Percentiles rank a stretch among this genome's conserved stretches.
Evolutionary conservation across 495 filamentous ascomycete genomes (phyloP).

Genomic region (Penicillium tannophilum): DNA sequence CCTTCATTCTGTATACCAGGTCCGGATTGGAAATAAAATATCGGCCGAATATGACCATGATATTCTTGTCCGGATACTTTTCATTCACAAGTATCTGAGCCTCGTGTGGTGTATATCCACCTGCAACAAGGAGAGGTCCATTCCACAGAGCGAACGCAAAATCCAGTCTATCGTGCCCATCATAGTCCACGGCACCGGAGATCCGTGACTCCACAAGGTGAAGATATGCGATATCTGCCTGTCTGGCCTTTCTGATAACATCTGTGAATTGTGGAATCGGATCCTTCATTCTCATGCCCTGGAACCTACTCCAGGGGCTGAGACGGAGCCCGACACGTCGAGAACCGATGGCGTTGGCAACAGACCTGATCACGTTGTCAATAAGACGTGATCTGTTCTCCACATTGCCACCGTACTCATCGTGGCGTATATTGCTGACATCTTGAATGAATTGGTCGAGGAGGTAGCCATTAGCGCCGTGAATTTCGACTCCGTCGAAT

Average conservation of each 20-base stretch:
- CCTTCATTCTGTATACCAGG: constrained; percentile 60
- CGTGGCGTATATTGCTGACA: constrained; percentile 61
- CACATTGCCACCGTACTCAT: constrained; percentile 68
- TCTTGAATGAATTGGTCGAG: constrained; percentile 75
- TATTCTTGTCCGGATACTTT: constrained; percentile 53
- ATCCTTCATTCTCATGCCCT: constrained; percentile 70
- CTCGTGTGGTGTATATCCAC: constrained; percentile 52
- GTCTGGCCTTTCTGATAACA: no score
- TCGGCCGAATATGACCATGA: constrained; percentile 61
- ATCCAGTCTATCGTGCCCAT: constrained; percentile 48
- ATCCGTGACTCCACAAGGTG: constrained; percentile 65
- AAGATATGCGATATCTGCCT: constrained; percentile 54
- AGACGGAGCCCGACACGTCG: constrained; percentile 58
- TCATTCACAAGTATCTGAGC: constrained; percentile 55
- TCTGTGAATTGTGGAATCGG: constrained; percentile 59
- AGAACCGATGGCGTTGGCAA: constrained; percentile 34
- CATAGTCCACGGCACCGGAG: constrained; percentile 45
- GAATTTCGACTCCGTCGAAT: constrained; percentile 78
- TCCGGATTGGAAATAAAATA: constrained; percentile 74
- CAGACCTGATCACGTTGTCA: constrained; percentile 62
- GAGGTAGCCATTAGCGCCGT: constrained; percentile 74
- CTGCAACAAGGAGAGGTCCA: constrained; percentile 59
- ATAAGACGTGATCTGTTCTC: constrained; percentile 69
- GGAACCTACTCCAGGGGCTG: constrained; percentile 64
- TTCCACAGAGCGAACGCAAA: constrained; percentile 49